Percentiles rank a stretch among this genome's conserved stretches.
phyloP scores from a whole-genome alignment of 148 eudicot genomes.

The Persicaria maculosa region DNA sequence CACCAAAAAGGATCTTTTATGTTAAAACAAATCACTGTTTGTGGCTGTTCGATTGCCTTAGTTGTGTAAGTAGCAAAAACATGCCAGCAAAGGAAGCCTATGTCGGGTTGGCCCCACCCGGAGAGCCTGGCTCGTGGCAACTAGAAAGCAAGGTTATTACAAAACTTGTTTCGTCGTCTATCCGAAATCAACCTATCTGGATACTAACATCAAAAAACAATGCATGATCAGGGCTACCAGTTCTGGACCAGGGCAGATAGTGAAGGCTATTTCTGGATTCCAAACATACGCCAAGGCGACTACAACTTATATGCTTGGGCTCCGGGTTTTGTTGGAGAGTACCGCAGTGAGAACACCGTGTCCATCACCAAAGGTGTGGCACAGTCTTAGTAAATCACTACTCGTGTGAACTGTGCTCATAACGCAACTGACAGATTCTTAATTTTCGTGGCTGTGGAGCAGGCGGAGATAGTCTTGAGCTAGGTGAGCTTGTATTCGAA shows the following conservation, averaged over 20 bases:
- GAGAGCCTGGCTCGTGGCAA: slow-evolving; percentile 64
- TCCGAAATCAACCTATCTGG: neutral
- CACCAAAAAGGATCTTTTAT: neutral
- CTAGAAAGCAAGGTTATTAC: slow-evolving; percentile 47
- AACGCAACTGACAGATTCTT: neutral
- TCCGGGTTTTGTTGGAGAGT: slow-evolving; percentile 54
- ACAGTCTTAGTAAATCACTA: neutral
- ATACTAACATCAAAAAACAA: neutral
- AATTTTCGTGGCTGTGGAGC: neutral
- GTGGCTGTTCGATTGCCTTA: neutral
- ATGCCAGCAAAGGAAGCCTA: slow-evolving; percentile 33
- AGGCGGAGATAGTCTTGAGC: slow-evolving; percentile 23
- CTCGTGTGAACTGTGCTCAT: neutral
- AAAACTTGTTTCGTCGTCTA: neutral
- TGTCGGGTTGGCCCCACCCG: slow-evolving; percentile 49
- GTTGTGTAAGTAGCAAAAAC: slow-evolving; percentile 11
- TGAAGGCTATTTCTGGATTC: slow-evolving; percentile 37
- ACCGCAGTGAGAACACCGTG: slow-evolving; percentile 17
- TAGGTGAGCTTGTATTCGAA: slow-evolving; percentile 38
- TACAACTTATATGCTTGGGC: slow-evolving; percentile 45
- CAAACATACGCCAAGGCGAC: slow-evolving; percentile 36
- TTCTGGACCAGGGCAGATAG: slow-evolving; percentile 53
- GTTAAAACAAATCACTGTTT: neutral
- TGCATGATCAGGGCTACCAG: slow-evolving; percentile 43
- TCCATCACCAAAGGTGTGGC: neutral